phyloP scores from a whole-genome alignment of 139 green algal species.

The Gonium pectorale region DNA sequence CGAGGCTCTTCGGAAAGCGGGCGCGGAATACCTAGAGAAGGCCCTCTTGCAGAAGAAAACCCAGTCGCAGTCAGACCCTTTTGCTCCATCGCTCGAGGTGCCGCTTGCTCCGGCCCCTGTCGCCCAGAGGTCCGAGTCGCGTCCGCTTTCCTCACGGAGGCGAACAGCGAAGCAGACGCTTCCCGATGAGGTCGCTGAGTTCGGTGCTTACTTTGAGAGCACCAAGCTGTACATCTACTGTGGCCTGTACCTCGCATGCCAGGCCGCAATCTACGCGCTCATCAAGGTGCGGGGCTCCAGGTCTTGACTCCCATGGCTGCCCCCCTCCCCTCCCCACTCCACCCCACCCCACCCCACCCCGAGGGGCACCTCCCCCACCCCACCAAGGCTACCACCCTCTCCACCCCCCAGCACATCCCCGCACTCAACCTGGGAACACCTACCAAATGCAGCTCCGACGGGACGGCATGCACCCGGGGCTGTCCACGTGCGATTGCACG shows the following conservation, averaged over 20 bases:
- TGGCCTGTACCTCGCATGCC: conserved; percentile 20
- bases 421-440: no score
- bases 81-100: not conserved
- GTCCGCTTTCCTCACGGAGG: not conserved
- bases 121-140: not conserved
- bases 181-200: conserved; percentile 20
- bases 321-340: no score
- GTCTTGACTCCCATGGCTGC: no score
- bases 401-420: no score
- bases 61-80: conserved; percentile 20
- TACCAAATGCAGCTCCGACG: no score
- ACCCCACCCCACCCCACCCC: no score
- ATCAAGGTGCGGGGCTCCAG: not conserved
- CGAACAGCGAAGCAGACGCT: not conserved
- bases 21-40: conserved; percentile 23
- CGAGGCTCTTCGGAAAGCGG: conserved; percentile 23
- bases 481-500: no score
- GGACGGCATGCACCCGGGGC: no score
- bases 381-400: no score
- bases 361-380: no score
- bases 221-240: conserved; percentile 45
- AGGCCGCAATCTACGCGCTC: conserved; percentile 18
- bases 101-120: not conserved
- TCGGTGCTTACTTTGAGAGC: conserved; percentile 28
- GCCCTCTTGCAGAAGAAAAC: conserved; percentile 13